phyloP scores from a whole-genome alignment of 805 yeast species.

The Nakazawaea wyomingensis region DNA sequence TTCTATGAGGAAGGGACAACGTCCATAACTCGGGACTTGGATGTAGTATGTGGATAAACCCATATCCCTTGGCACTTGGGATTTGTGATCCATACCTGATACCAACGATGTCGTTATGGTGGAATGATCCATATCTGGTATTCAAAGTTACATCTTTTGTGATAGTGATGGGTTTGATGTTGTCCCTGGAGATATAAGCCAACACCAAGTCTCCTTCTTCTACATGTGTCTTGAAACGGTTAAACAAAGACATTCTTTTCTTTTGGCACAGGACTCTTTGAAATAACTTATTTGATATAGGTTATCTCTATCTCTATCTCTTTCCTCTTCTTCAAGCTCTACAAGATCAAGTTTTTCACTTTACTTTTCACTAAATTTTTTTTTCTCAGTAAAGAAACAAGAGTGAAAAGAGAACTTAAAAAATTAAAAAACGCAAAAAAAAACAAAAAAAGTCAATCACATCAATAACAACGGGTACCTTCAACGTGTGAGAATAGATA shows the following conservation, averaged over 20 bases:
- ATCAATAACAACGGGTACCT: neutral
- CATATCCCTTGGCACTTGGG: constrained; percentile 62
- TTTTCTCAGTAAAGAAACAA: neutral
- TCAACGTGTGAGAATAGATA: neutral
- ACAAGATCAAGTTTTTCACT: neutral
- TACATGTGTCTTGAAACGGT: constrained; percentile 57
- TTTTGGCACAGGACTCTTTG: too few species aligned
- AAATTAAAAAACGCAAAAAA: neutral
- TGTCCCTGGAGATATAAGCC: constrained; percentile 78
- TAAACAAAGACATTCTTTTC: constrained; percentile 29
- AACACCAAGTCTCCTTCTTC: constrained; percentile 85
- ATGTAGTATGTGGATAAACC: constrained; percentile 80
- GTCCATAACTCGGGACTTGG: constrained; percentile 98
- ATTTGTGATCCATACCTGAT: constrained; percentile 80
- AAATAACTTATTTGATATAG: too few species aligned
- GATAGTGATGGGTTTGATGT: constrained; percentile 69
- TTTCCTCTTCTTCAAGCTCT: too few species aligned
- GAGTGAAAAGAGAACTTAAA: too few species aligned
- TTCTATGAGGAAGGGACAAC: constrained; percentile 90
- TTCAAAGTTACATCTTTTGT: constrained; percentile 58
- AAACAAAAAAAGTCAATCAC: neutral
- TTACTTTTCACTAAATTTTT: constrained; percentile 1
- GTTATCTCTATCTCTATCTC: too few species aligned
- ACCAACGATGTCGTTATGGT: constrained; percentile 81
- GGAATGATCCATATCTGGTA: constrained; percentile 86